Evolutionary conservation across 169 alveolate species (phyloP).

Genomic region (Eimeria praecox): DNA sequence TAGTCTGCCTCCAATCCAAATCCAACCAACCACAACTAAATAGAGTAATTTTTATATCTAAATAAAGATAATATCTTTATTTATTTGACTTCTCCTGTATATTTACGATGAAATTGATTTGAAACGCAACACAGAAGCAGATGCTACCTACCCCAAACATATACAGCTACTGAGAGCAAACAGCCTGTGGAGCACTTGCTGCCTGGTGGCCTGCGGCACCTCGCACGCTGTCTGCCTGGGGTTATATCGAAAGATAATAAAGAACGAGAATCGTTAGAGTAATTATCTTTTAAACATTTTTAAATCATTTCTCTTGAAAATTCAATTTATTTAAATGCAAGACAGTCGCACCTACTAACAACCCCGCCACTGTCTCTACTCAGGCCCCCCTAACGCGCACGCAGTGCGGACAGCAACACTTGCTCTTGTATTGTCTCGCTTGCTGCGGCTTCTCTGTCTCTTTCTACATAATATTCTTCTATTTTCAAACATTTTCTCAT

Average conservation of each 20-base stretch:
- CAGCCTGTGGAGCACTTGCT: conserved; percentile 14
- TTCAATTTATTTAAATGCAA: neutral
- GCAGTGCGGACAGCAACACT: conserved; percentile 28
- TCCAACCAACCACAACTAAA: too few relatives aligned
- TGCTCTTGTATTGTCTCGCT: conserved; percentile 1
- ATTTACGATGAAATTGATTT: neutral
- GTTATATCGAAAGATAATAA: neutral
- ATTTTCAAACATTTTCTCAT: neutral
- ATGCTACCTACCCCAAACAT: neutral
- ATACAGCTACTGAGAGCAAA: conserved; percentile 1
- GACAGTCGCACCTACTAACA: neutral
- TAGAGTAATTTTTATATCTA: too few relatives aligned
- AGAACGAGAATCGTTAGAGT: neutral
- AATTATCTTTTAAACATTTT: neutral
- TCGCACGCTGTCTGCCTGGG: conserved; percentile 10
- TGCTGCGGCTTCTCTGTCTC: neutral
- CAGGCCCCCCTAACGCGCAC: neutral
- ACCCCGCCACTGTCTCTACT: neutral
- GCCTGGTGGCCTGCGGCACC: too few relatives aligned
- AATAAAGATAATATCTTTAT: neutral
- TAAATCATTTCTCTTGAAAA: neutral
- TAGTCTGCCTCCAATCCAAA: too few relatives aligned
- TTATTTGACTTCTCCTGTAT: neutral
- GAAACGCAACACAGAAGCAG: neutral
- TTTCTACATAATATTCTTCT: too few relatives aligned